Evolutionary conservation across 805 yeast species (phyloP).

Genomic region (Ogataea dorogensis): DNA sequence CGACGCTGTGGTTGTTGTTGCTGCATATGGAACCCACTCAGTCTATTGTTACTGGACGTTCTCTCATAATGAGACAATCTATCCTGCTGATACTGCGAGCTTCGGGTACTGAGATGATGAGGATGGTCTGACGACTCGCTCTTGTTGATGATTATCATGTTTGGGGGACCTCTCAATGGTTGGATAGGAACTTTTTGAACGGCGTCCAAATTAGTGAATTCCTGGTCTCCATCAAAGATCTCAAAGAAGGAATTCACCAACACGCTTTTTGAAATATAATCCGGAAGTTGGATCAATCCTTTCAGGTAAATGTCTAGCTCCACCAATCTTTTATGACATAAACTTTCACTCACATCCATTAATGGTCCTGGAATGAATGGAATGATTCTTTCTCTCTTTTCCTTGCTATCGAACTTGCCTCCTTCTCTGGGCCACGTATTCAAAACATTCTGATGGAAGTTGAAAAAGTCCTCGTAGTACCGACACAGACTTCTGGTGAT

Average conservation of each 20-base stretch:
- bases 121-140: conserved; percentile 14
- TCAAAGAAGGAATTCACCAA: conserved; percentile 73
- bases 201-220: conserved; percentile 27
- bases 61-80: conserved; percentile 50
- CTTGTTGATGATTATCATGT: conserved; percentile 27
- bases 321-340: conserved; percentile 52
- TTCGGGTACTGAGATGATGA: conserved; percentile 22
- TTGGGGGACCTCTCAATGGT: conserved; percentile 34
- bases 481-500: conserved; percentile 70
- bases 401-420: conserved; percentile 70
- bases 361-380: conserved; percentile 97
- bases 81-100: conserved; percentile 48
- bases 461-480: conserved; percentile 93
- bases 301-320: conserved; percentile 53
- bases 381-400: conserved; percentile 73
- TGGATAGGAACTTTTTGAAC: conserved; percentile 23
- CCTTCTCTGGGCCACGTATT: conserved; percentile 91
- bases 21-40: conserved; percentile 25
- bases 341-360: conserved; percentile 78
- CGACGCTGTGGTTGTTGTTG: conserved; percentile 18
- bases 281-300: conserved; percentile 66
- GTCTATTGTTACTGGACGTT: conserved; percentile 21
- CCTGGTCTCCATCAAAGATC: conserved; percentile 62
- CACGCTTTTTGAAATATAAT: conserved; percentile 66
- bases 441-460: conserved; percentile 79